phyloP scores from a whole-genome alignment of 2,329 filamentous ascomycete species.

The Pestalotiopsis sp. region DNA sequence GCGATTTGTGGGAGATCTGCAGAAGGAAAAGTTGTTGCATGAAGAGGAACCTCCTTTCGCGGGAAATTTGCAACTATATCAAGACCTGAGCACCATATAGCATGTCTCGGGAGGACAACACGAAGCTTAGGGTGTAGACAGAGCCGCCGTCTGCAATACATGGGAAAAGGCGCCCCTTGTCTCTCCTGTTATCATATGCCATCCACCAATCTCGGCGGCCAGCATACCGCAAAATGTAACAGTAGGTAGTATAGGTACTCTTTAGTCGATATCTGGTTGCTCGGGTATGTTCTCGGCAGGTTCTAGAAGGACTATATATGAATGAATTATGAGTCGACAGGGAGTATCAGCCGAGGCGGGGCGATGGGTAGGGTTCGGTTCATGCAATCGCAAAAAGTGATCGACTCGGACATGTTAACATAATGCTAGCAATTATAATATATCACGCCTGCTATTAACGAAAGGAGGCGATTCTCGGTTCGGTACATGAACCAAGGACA shows the following conservation, averaged over 20 bases:
- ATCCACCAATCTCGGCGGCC: background rate
- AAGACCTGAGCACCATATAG: background rate
- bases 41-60: background rate
- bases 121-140: background rate
- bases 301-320: background rate
- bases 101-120: background rate
- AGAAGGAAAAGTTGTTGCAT: background rate
- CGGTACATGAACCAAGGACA: background rate
- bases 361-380: background rate
- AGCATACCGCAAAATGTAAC: background rate
- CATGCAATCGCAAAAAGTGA: background rate
- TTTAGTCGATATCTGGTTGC: background rate
- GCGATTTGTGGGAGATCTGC: background rate
- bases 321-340: background rate
- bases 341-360: background rate
- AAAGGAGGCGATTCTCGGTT: background rate
- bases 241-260: background rate
- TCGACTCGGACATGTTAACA: background rate
- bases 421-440: background rate
- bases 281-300: background rate
- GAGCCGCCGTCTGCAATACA: background rate
- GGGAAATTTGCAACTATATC: background rate
- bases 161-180: background rate
- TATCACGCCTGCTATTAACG: background rate
- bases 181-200: background rate